These are phyloP conservation scores for Colletotrichum falcatum DNA, from an alignment of 2,329 filamentous ascomycete species.

Conservation along the genomic window DNA sequence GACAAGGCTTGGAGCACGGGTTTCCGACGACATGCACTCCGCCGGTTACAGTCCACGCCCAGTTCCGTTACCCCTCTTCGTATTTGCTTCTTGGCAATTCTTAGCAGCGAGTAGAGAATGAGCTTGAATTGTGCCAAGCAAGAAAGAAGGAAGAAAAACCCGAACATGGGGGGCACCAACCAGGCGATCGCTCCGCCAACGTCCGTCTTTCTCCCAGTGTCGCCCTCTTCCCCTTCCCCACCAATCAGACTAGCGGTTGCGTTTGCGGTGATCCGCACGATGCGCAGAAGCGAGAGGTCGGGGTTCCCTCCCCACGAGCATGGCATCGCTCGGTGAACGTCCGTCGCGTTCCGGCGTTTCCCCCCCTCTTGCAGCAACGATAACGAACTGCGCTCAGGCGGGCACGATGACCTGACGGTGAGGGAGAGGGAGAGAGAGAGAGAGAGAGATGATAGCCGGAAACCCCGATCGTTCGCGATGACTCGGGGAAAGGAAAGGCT, in stretches of 20 bases:
- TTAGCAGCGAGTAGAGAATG: slow-evolving; percentile 23
- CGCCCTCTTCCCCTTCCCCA: background rate
- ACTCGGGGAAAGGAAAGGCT: background rate
- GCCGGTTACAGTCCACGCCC: slow-evolving; percentile 7
- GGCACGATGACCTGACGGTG: background rate
- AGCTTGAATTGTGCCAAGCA: slow-evolving; percentile 33
- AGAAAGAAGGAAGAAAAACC: background rate
- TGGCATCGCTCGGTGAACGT: slow-evolving; percentile 34
- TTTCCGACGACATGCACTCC: background rate
- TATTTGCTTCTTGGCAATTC: slow-evolving; percentile 23
- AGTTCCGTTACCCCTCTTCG: background rate
- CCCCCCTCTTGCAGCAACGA: background rate
- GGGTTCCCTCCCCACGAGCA: background rate
- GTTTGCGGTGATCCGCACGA: background rate
- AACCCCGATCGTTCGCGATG: background rate
- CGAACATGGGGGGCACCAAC: slow-evolving; percentile 25
- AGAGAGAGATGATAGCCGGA: background rate
- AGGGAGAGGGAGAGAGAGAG: background rate
- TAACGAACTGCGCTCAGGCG: background rate
- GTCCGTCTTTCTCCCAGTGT: background rate
- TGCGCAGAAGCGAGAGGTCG: slow-evolving; percentile 24
- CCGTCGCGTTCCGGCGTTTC: background rate
- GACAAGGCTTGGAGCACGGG: background rate
- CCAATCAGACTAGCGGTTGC: background rate
- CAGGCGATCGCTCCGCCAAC: slow-evolving; percentile 5